Percentiles rank a stretch among this genome's conserved stretches.
Conservation (phyloP, 306 rosid species). For the Benincasa hispida region DNA sequence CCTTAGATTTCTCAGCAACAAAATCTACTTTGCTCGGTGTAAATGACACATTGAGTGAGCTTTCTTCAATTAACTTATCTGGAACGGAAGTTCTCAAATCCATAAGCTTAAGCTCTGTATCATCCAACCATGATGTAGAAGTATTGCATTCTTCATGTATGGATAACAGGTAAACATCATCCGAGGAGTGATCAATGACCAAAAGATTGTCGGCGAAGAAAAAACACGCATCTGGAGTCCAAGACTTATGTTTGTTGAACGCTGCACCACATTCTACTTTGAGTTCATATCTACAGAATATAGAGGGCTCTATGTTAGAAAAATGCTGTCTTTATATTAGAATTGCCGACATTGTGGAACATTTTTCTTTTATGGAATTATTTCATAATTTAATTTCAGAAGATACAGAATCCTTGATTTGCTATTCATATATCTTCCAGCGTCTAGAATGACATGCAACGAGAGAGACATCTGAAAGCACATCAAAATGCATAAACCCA, state of each 20-base stretch:
- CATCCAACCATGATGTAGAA: slow-evolving; percentile 53
- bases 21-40: slow-evolving; percentile 32
- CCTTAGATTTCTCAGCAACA: slow-evolving; percentile 57
- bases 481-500: background rate
- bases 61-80: slow-evolving; percentile 20
- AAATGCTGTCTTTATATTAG: background rate
- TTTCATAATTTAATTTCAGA: background rate
- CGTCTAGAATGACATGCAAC: background rate
- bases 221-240: slow-evolving; percentile 90
- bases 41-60: slow-evolving; percentile 13
- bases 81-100: slow-evolving; percentile 28
- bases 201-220: slow-evolving; percentile 85
- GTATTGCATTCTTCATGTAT: slow-evolving; percentile 37
- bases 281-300: slow-evolving; percentile 70
- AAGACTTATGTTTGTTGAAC: slow-evolving; percentile 59
- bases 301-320: slow-evolving; percentile 5
- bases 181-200: slow-evolving; percentile 67
- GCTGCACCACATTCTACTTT: slow-evolving; percentile 74
- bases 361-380: background rate
- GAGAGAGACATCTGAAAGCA: slow-evolving; percentile 3
- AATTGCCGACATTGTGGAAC: background rate
- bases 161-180: slow-evolving; percentile 72
- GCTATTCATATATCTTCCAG: background rate
- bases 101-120: slow-evolving; percentile 56
- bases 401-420: background rate